These are phyloP conservation scores for Theileria luwenshuni DNA, from an alignment of 169 alveolate genomes.

Conservation along the genomic window DNA sequence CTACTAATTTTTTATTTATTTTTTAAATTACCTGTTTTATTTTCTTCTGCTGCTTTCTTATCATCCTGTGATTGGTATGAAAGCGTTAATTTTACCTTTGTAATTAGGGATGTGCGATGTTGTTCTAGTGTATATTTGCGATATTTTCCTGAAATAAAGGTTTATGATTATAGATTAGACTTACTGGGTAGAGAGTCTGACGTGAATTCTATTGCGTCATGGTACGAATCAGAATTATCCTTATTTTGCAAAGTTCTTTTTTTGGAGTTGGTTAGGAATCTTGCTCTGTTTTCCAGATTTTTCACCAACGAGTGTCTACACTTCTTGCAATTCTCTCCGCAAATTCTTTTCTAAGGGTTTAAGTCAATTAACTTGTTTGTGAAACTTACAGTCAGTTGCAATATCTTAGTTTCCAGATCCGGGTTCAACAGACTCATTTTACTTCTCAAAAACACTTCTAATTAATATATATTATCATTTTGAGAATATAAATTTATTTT, in stretches of 20 bases:
- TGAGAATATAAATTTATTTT: background rate
- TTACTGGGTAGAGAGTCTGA: constrained; percentile 31
- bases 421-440: background rate
- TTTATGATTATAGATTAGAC: background rate
- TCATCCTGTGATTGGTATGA: too few relatives aligned
- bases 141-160: background rate
- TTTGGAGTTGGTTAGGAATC: background rate
- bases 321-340: constrained; percentile 34
- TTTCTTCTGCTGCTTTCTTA: too few relatives aligned
- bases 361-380: background rate
- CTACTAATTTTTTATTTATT: too few relatives aligned
- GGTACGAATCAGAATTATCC: background rate
- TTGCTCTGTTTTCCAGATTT: constrained; percentile 26
- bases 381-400: background rate
- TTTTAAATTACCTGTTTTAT: too few relatives aligned
- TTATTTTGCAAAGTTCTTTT: background rate
- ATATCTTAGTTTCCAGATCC: background rate
- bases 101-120: too few relatives aligned
- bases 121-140: too few relatives aligned
- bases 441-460: too few relatives aligned
- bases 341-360: constrained; percentile 28
- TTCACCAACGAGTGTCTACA: constrained; percentile 32
- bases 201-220: constrained; percentile 29
- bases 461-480: background rate
- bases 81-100: too few relatives aligned